Conservation (phyloP, 2,329 filamentous ascomycete species). For the Arthrobotrys megalospora region DNA sequence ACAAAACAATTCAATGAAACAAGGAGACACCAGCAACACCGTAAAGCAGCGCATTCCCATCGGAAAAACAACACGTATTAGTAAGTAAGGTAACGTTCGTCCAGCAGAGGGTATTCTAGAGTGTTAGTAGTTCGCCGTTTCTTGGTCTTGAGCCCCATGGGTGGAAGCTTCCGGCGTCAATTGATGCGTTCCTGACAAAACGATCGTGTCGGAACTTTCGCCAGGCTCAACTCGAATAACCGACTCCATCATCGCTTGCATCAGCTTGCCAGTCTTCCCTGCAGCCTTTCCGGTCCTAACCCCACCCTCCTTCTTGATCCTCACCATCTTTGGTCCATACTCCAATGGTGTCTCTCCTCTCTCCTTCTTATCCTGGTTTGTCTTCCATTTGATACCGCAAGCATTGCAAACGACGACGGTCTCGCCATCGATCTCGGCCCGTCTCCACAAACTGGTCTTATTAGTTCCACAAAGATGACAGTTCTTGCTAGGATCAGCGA, state of each 20-base stretch:
- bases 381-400: conserved; percentile 65
- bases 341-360: conserved; percentile 55
- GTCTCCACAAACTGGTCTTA: conserved; percentile 64
- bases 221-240: conserved; percentile 42
- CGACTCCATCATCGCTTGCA: conserved; percentile 55
- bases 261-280: conserved; percentile 48
- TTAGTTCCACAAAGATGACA: conserved; percentile 64
- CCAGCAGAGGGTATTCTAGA: neutral
- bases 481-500: conserved; percentile 65
- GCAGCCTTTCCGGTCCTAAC: conserved; percentile 46
- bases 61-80: neutral
- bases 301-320: conserved; percentile 52
- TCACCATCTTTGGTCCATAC: conserved; percentile 54
- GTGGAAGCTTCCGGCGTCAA: conserved; percentile 30
- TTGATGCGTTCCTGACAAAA: conserved; percentile 42
- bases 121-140: neutral
- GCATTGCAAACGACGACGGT: conserved; percentile 65
- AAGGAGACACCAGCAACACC: conserved; percentile 19
- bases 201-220: conserved; percentile 34
- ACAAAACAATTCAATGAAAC: neutral
- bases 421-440: conserved; percentile 64
- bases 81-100: neutral
- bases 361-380: conserved; percentile 61
- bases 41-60: neutral
- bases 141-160: neutral